A percentile compares a stretch with the other conserved stretches of the same genome.
Conservation (phyloP, 495 filamentous ascomycete species). For the Lophiotrema nucula region DNA sequence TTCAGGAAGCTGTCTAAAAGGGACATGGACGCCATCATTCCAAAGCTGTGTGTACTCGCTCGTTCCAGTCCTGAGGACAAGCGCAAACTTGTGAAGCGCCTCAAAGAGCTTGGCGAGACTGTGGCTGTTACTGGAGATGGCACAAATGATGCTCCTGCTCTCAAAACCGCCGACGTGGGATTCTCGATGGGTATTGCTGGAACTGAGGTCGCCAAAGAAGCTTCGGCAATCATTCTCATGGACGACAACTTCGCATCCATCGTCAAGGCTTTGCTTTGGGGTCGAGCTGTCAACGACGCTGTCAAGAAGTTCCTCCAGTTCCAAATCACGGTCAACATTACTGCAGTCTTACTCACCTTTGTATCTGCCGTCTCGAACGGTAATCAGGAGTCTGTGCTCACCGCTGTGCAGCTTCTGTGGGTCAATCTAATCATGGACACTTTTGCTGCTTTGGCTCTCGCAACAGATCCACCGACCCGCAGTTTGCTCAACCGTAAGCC, state of each 20-base stretch:
- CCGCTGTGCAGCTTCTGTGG: slow-evolving; percentile 84
- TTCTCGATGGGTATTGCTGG: slow-evolving; percentile 92
- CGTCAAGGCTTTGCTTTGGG: slow-evolving; percentile 84
- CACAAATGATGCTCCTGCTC: slow-evolving; percentile 85
- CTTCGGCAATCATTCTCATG: slow-evolving; percentile 91
- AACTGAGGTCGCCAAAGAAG: slow-evolving; percentile 90
- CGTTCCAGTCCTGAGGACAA: slow-evolving; percentile 85
- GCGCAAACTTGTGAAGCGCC: slow-evolving; percentile 69
- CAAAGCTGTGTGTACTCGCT: slow-evolving; percentile 77
- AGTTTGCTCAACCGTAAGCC: slow-evolving; percentile 71
- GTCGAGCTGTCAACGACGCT: slow-evolving; percentile 82
- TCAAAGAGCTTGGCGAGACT: slow-evolving; percentile 84
- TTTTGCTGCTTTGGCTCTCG: slow-evolving; percentile 89
- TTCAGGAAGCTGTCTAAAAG: slow-evolving; percentile 68
- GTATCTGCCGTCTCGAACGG: slow-evolving; percentile 70
- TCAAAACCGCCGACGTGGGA: slow-evolving; percentile 84
- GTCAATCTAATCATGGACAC: slow-evolving; percentile 95
- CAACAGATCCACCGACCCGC: slow-evolving; percentile 75
- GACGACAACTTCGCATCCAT: slow-evolving; percentile 93
- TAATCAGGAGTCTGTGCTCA: slow-evolving; percentile 70
- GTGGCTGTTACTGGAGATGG: slow-evolving; percentile 94
- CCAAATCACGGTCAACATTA: slow-evolving; percentile 90
- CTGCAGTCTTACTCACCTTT: slow-evolving; percentile 80
- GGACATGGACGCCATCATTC: slow-evolving; percentile 70
- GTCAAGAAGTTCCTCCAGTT: slow-evolving; percentile 94